Base-by-base conservation (phyloP, 768 basidiomycete genomes). In the Epithele typhae region DNA sequence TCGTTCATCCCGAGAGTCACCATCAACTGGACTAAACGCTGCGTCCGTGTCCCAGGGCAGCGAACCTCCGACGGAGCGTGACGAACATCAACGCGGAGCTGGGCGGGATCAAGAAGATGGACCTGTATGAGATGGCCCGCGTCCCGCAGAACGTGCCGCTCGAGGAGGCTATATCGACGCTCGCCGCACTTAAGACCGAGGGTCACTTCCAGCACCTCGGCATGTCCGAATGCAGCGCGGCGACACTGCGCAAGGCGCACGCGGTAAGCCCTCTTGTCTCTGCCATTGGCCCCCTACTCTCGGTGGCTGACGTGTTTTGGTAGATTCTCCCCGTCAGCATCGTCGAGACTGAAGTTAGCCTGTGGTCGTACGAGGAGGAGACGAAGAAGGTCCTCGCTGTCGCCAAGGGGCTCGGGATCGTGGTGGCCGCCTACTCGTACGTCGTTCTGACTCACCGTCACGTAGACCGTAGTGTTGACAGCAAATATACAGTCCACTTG, bases 341-440 rank as follows among this genome's bases (percentile, higher is more conserved):
- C 14, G 78, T 81, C 7, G 83, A 87, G 59, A 82, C 86, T 42
- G 86, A 87, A 59, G 65, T 82, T 34, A 82, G 79, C 55, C 73
- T 77, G 2, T 83, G 78, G 72, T 69, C 75, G 2, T 80, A 79
- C 42, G 77, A 78, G 49, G 66, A 69, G 19, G 69, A 78, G 43
- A 72, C 77, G 14, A 71, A 70, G 53, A 66, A 72, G 15, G 81
- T 82, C 10, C 72, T 84, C 48, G 69, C 69, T 1, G 70, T 78
- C 2, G 75, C 77, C 5, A 61, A 67, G 38, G 78, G 81, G 49
- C 71, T 81, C n/a, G 74, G 73, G 0, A 68, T 84, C 40, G 63
- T 79, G 4, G 72, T 85, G n/a, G 59, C 77, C 11, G 82, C 74
- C 24, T 85, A 86, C 57, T 77, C 79, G 75, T 76, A 43, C 10